phyloP scores from a whole-genome alignment of 1,139 yeast genomes.

The Protomyces pachydermus region DNA sequence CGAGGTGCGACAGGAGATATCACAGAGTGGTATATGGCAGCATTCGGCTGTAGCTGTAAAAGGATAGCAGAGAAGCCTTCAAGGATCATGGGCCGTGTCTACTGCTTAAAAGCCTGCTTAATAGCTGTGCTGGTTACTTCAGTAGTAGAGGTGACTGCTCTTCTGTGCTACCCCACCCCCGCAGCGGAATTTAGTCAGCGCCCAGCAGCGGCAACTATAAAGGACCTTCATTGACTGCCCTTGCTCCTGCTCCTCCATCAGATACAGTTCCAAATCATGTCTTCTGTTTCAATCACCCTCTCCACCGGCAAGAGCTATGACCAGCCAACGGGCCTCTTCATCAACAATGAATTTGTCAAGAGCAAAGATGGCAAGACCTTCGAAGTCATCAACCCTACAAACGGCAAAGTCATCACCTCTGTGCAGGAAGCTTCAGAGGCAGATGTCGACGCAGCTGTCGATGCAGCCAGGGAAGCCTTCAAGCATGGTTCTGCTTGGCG shows the following conservation, averaged over 20 bases:
- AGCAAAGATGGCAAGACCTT: slow-evolving; percentile 44
- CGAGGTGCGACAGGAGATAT: too few species aligned
- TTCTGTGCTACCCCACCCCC: neutral
- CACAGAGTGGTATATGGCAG: too few species aligned
- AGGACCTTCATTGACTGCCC: too few species aligned
- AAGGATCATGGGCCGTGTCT: too few species aligned
- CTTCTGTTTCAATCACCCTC: slow-evolving; percentile 36
- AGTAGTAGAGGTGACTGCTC: too few species aligned
- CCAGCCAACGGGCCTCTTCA: slow-evolving; percentile 75
- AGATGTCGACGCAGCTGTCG: slow-evolving; percentile 75
- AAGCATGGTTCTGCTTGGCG: slow-evolving; percentile 48
- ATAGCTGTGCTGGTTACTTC: too few species aligned
- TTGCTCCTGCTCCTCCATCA: neutral
- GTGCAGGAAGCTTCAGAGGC: slow-evolving; percentile 62
- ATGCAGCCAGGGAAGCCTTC: slow-evolving; percentile 67
- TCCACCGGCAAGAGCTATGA: slow-evolving; percentile 54
- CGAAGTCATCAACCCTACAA: slow-evolving; percentile 60
- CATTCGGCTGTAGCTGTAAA: too few species aligned
- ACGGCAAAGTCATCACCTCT: slow-evolving; percentile 60
- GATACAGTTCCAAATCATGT: slow-evolving; percentile 1
- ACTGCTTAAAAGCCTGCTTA: too few species aligned
- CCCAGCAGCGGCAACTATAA: neutral
- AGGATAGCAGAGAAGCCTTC: too few species aligned
- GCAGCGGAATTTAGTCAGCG: neutral
- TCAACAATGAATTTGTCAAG: slow-evolving; percentile 60